Base-by-base conservation (phyloP, 495 filamentous ascomycete genomes). In the Lasiosphaeria miniovina region DNA sequence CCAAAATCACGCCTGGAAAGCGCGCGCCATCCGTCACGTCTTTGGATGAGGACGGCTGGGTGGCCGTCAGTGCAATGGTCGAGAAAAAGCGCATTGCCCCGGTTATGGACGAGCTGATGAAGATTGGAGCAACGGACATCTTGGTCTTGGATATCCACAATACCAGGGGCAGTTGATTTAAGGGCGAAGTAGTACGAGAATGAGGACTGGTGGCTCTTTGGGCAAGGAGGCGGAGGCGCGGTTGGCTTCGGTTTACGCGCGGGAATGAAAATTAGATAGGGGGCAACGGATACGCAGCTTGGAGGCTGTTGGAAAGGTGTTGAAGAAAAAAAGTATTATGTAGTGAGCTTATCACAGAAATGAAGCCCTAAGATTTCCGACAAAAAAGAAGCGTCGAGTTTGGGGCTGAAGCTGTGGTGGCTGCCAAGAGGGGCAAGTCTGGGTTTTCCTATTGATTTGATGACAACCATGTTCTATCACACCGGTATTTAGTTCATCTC, bases 11-110 rank as follows among this genome's bases (percentile, higher is more conserved):
- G 0, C 94, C 95, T 1, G 94, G 94, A 57, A 96, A 96, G 77
- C 88, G 95, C 57, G 94, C 94, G 11, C 92, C 95, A 3, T 96
- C 91, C 6, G 82, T 98, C 67, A 97, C 86, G 14, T 78, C 87
- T 5, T 80, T 98, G 4, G 94, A 96, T 60, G 89, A 90, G 71
- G 85, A 90, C 52, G 88, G 86, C 46, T 98, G 94, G 94, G 91
- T 97, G 31, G 92, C 94, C 54, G 86, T 98, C 63, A 90, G 85
- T 68, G 84, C 86, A 9, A 98, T 98, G 94, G 94, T 97, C 3
- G 88, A 90, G 78, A 91, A 93, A 80, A 93, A 91, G 77, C 78
- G 79, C 60, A 87, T 96, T 58, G 95, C 95, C 2, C 80, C 81
- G 5, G 90, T 90, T 40, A 98, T 98, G 94, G 94, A 98, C 71